Evolutionary conservation across 148 eudicot species (phyloP).

Genomic region (Mesembryanthemum crystallinum): DNA sequence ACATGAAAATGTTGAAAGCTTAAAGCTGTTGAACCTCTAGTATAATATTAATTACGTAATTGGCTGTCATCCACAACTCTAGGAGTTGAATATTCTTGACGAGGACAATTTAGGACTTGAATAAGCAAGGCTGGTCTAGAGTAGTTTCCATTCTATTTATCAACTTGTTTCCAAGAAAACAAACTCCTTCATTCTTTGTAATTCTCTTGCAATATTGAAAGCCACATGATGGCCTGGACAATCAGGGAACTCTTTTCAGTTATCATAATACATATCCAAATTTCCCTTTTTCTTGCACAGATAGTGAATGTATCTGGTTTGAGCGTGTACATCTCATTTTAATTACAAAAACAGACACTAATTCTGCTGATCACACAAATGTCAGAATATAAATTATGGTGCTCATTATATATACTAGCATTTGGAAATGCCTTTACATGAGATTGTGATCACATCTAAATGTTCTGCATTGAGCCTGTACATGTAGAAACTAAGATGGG

Average conservation of each 20-base stretch:
- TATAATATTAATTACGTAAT: neutral
- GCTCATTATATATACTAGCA: neutral
- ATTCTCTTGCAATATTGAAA: neutral
- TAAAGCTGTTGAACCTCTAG: neutral
- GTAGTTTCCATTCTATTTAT: neutral
- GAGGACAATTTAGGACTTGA: neutral
- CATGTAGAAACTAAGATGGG: neutral
- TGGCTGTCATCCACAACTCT: neutral
- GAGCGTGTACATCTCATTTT: neutral
- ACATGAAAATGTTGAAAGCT: neutral
- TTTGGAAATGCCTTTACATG: neutral
- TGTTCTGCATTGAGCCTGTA: neutral
- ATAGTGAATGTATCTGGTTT: neutral
- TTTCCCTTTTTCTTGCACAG: neutral
- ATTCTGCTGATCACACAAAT: neutral
- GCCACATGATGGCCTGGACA: too few relatives aligned
- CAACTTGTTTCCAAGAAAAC: neutral
- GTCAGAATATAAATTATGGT: neutral
- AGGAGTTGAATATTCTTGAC: neutral
- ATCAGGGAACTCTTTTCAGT: neutral
- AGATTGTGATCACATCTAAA: constrained; percentile 1
- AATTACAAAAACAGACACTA: neutral
- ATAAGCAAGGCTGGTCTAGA: neutral
- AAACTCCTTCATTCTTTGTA: neutral
- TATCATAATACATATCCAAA: neutral